Conservation (phyloP, 441 rosid genomes). For the Bocquillonia castaneifolia region DNA sequence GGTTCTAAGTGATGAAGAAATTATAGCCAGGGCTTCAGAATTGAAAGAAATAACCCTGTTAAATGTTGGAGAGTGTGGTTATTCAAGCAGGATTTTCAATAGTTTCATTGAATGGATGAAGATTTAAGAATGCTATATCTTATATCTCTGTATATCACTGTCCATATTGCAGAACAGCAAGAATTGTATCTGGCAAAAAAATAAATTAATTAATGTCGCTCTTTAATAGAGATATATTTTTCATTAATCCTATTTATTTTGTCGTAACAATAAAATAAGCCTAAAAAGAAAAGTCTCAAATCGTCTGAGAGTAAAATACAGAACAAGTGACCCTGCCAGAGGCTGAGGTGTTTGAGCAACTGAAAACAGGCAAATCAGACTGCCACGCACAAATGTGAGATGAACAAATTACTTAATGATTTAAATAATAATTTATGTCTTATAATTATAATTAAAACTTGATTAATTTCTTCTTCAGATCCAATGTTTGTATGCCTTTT, state of each 20-base stretch:
- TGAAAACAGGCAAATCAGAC: too few relatives aligned
- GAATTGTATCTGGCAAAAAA: background rate
- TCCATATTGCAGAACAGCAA: background rate
- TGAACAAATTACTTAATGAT: too few relatives aligned
- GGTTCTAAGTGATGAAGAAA: constrained; percentile 10
- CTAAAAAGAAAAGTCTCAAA: too few relatives aligned
- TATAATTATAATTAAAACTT: too few relatives aligned
- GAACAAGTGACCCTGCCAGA: too few relatives aligned
- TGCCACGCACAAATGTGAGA: too few relatives aligned
- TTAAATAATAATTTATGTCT: too few relatives aligned
- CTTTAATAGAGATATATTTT: background rate
- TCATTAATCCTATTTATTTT: background rate
- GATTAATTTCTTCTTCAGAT: too few relatives aligned
- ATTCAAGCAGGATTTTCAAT: constrained; percentile 13
- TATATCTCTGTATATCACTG: background rate
- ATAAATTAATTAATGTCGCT: background rate
- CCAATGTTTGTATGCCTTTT: too few relatives aligned
- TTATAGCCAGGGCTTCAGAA: constrained; percentile 11
- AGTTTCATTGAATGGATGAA: constrained; percentile 24
- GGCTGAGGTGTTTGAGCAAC: too few relatives aligned
- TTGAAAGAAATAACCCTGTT: constrained; percentile 8
- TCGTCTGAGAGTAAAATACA: too few relatives aligned
- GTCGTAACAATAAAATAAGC: too few relatives aligned
- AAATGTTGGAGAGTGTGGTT: constrained; percentile 21
- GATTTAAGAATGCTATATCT: background rate